Evolutionary conservation across 129 eudicot genomes (phyloP), one percentile per base, ranked within the genome.

Genomic region (Ambrosia artemisiifolia): DNA sequence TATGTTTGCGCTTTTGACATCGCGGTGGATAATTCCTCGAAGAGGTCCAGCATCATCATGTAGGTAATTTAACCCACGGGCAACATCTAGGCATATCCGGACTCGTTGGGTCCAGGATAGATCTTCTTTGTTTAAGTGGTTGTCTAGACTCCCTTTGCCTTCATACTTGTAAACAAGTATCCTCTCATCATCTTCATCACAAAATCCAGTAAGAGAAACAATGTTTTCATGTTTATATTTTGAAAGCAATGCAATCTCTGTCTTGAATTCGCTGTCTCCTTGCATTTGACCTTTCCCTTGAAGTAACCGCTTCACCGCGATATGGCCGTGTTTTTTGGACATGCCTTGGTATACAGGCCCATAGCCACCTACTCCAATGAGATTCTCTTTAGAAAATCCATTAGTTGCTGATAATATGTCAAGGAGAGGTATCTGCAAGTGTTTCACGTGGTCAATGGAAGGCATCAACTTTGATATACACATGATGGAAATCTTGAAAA

Each of bases 81-180:
- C 76, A 7, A 57, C 65, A 1, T 59, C 79, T 6, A 79, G 12
- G 59, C 79, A 59, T 13, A 79, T 79, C 46, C 9, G 54, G 2
- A 80, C 72, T 18, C 84, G 73, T 30, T 62, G 67, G 51, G 48
- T 62, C 84, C 84, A 80, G 11, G 66, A 36, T 4, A 80, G 78
- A 63, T 72, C 33, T 43, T 69, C 24, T 2, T 18, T 14, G 16
- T 74, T 19, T 12, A 30, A 50, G 40, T 34, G 4, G 46, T 54
- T 63, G 65, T 69, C 63, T 0, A 80, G 84, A 30, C 78, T 67
- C 42, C 69, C 77, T 9, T 69, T 43, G 0, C 66, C 18, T 63
- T 74, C 73, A 11, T 80, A 57, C 72, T 75, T 78, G 40, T 80
- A 80, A 49, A 80, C 80, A 67, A 80, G 80, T 7, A 80, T 74